phyloP scores from a whole-genome alignment of 2,329 filamentous ascomycete genomes.

The Colletotrichum sp. region DNA sequence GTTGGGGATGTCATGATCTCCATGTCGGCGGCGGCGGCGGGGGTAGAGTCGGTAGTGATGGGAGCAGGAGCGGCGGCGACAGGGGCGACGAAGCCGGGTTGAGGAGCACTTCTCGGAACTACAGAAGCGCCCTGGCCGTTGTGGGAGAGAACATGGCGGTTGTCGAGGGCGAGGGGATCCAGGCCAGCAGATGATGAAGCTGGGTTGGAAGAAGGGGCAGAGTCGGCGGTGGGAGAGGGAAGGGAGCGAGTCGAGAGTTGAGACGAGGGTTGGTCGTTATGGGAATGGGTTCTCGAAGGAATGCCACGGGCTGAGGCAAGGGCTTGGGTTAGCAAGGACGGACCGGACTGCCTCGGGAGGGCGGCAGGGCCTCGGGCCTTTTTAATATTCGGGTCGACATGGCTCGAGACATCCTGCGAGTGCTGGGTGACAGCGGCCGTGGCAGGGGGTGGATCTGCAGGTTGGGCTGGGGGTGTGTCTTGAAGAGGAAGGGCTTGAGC shows the following conservation, averaged over 20 bases:
- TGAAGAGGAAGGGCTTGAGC: constrained; percentile 25
- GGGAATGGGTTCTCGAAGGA: constrained; percentile 14
- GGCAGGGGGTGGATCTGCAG: constrained; percentile 22
- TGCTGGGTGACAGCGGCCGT: constrained; percentile 21
- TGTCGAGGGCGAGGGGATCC: constrained; percentile 5
- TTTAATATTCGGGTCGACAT: constrained; percentile 47
- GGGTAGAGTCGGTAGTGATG: constrained; percentile 26
- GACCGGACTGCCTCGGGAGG: constrained; percentile 47
- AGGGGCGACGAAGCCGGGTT: constrained; percentile 27
- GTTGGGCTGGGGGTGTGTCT: constrained; percentile 17
- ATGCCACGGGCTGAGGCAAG: constrained; percentile 64
- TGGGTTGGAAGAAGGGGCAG: background rate
- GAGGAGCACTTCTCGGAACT: constrained; percentile 36
- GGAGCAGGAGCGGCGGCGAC: constrained; percentile 31
- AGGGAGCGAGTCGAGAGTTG: constrained; percentile 12
- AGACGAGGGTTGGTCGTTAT: constrained; percentile 5
- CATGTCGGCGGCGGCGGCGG: constrained; percentile 27
- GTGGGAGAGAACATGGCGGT: constrained; percentile 36
- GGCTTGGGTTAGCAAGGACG: constrained; percentile 62
- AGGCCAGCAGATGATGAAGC: constrained; percentile 26
- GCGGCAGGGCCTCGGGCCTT: constrained; percentile 47
- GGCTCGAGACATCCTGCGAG: constrained; percentile 25
- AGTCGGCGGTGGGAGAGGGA: background rate
- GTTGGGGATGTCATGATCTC: constrained; percentile 33
- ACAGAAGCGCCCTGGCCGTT: constrained; percentile 40